These are phyloP conservation scores for Penicillium arizonense DNA, from an alignment of 495 filamentous ascomycete species.

Conservation along the genomic window DNA sequence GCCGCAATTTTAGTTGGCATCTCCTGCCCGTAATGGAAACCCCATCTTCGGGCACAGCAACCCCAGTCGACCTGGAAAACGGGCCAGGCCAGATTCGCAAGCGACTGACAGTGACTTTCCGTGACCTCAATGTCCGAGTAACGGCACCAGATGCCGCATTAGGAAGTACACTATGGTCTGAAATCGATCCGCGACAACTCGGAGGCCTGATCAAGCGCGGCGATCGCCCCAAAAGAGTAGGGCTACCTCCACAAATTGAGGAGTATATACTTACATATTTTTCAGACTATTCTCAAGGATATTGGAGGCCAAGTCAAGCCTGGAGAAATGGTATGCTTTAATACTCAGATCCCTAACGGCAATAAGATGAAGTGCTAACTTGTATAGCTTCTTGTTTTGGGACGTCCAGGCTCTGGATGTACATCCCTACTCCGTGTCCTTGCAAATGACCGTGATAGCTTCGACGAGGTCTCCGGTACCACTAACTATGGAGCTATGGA, in stretches of 20 bases:
- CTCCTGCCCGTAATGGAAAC: constrained; percentile 23
- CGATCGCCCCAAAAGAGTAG: constrained; percentile 30
- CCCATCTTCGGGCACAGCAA: constrained; percentile 33
- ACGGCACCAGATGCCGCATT: constrained; percentile 41
- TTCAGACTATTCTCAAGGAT: constrained; percentile 37
- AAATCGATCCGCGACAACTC: constrained; percentile 33
- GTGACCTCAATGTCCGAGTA: constrained; percentile 35
- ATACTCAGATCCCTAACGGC: no score
- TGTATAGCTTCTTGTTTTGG: constrained; percentile 38
- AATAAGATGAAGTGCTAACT: background rate
- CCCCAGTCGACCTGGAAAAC: constrained; percentile 31
- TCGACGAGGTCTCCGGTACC: constrained; percentile 34
- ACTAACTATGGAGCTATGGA: constrained; percentile 37
- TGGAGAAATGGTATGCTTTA: constrained; percentile 36
- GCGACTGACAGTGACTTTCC: constrained; percentile 37
- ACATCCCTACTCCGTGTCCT: constrained; percentile 40
- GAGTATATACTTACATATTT: background rate
- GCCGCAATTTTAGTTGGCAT: background rate
- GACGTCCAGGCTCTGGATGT: constrained; percentile 44
- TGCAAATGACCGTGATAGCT: constrained; percentile 36
- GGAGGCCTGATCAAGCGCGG: constrained; percentile 16
- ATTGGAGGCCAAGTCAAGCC: constrained; percentile 37
- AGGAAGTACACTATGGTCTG: constrained; percentile 35
- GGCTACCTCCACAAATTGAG: background rate
- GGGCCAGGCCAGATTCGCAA: constrained; percentile 24